Conservation (phyloP, 2,329 filamentous ascomycete species). For the Botrytis elliptica region DNA sequence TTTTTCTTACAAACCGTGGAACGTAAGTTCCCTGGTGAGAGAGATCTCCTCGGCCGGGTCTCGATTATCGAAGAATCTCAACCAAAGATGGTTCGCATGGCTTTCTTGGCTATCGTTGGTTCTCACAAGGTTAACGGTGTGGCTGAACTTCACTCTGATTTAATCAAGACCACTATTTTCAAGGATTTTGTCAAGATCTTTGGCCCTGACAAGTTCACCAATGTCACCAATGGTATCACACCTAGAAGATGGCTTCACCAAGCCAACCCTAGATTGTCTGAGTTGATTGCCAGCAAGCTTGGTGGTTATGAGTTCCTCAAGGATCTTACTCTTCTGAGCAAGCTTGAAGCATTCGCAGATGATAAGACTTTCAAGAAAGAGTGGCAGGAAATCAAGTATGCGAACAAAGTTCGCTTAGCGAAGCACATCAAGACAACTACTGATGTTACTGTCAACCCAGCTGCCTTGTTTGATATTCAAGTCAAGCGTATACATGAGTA, state of each 20-base stretch:
- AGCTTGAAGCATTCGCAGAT: constrained; percentile 78
- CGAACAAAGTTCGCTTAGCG: constrained; percentile 90
- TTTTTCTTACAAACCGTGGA: constrained; percentile 91
- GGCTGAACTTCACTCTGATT: constrained; percentile 92
- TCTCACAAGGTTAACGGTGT: constrained; percentile 99
- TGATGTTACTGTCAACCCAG: constrained; percentile 79
- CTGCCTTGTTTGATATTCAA: constrained; percentile 90
- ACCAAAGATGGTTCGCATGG: constrained; percentile 98
- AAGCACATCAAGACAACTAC: constrained; percentile 84
- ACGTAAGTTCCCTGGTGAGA: constrained; percentile 83
- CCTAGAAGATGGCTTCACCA: constrained; percentile 96
- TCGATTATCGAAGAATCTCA: constrained; percentile 97
- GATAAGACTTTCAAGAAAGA: constrained; percentile 90
- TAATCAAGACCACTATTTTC: constrained; percentile 99
- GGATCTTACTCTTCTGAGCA: constrained; percentile 81
- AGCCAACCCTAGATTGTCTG: constrained; percentile 88
- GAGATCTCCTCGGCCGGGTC: constrained; percentile 80
- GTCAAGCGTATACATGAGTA: constrained; percentile 99
- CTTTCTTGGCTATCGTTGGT: constrained; percentile 88
- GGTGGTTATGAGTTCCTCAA: constrained; percentile 84
- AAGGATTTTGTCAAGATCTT: constrained; percentile 97
- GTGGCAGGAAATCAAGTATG: constrained; percentile 95
- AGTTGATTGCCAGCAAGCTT: constrained; percentile 86
- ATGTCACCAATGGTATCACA: constrained; percentile 97
- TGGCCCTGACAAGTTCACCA: constrained; percentile 95